Evolutionary conservation across 768 basidiomycete genomes (phyloP).

Genomic region (Agrocybe chaxingu): DNA sequence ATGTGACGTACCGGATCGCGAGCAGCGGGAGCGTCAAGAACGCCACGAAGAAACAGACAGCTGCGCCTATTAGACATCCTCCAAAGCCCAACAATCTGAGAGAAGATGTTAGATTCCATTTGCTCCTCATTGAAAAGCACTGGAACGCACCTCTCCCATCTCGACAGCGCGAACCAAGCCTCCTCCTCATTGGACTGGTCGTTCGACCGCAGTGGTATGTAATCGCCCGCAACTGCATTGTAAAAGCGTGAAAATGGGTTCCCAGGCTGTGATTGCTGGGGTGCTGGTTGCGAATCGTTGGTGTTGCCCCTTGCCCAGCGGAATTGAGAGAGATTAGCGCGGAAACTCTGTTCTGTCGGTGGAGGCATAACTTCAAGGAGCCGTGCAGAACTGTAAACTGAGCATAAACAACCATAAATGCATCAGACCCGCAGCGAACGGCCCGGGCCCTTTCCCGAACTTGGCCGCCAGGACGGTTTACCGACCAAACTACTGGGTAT

Average conservation of each 20-base stretch:
- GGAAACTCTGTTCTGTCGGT: conserved; percentile 64
- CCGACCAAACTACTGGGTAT: no score
- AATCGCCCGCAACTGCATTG: conserved; percentile 78
- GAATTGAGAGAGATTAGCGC: conserved; percentile 76
- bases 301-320: conserved; percentile 76
- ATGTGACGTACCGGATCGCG: conserved; percentile 32
- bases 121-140: background rate
- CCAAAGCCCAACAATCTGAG: conserved; percentile 85
- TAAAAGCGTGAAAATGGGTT: conserved; percentile 89
- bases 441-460: background rate
- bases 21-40: conserved; percentile 75
- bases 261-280: conserved; percentile 28
- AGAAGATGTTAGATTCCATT: background rate
- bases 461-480: no score
- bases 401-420: conserved; percentile 16
- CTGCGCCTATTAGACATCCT: conserved; percentile 84
- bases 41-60: conserved; percentile 89
- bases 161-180: conserved; percentile 86
- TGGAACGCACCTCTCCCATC: conserved; percentile 84
- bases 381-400: background rate
- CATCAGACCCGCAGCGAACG: background rate
- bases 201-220: conserved; percentile 80
- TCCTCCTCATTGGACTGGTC: conserved; percentile 93
- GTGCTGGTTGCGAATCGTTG: conserved; percentile 62
- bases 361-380: conserved; percentile 19